Base-by-base conservation (phyloP, 2,329 filamentous ascomycete genomes). In the Neofusicoccum sp. region DNA sequence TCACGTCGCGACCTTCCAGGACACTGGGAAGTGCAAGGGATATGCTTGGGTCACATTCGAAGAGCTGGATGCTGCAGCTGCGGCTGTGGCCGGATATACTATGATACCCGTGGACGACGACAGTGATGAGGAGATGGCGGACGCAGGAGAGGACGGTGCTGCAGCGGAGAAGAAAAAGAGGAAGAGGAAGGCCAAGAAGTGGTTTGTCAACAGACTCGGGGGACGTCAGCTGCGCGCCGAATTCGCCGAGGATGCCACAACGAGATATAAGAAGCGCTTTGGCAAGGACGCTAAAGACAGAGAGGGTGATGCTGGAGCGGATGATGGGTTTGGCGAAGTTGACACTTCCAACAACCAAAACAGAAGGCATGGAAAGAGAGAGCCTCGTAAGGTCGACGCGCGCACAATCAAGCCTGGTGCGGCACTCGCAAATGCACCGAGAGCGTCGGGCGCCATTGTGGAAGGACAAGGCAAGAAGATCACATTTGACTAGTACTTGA, bases 21-120 rank as follows among this genome's bases (percentile, higher is more conserved):
- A 99, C 74, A 89, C 89, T 20, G 95, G 95, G 44, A 99, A 98
- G 79, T 99, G 95, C 80, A 98, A 98, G 79, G 96, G 95, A 16
- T 99, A 89, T 77, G 95, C 89, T 5, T 99, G 95, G 93, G 86
- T 99, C 63, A 90, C 90, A 63, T 99, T 98, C 76, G 87, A 88
- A 71, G 87, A 92, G 54, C 71, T 93, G 9, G 86, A 90, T 61
- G 84, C 89, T 0, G 91, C 91, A 0, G 85, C 87, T 53, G 84
- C 83, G 69, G 90, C 90, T 3, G 91, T 96, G 65, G 88, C 87
- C 71, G 93, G 93, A 0, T 97, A 89, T 68, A 83, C 91, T 63
- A 86, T 86, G 76, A 82, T 92, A 69, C 84, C 84, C 71, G 84
- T 88, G 72, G 82, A 85, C 59, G 75, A 88, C 40, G 81, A 87